Base-by-base conservation (phyloP, 1,284 basidiomycete genomes). In the Pisolithus thermaeus region DNA sequence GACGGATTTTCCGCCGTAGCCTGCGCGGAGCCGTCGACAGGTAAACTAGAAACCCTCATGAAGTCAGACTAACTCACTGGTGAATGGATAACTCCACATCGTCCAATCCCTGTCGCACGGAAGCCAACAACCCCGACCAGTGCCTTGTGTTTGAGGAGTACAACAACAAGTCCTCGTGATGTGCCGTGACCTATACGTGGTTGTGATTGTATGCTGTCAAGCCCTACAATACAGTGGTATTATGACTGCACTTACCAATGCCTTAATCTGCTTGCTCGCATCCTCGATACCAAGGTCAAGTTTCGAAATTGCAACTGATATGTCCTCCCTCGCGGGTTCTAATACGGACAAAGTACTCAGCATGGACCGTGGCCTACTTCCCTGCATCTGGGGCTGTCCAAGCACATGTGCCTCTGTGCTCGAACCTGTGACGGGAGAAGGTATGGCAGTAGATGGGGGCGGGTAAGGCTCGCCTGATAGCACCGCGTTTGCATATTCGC, bases 401-500 rank as follows among this genome's bases (percentile, higher is more conserved):
- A 41, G 39, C 11, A 7, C 9, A 22, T 23, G 39, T 41, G 39
- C 6, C 22, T 14, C 39, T 23, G 22, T 20, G 23, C 7, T 11
- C 27, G 42, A 14, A 7, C 23, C 12, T 14, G 27, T 7, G 4
- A 11, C 14, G 11, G n/a, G 38, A 11, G 41, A 25, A 14, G 41
- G 41, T 23, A 23, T n/a, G 41, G n/a, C 61, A 23, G 60, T 67
- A 7, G 57, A 52, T 16, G 62, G 40, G 1, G 60, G 53, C 45
- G 80, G 79, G 62, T 93, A 92, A 0, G 81, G 67, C 58, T 90
- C 84, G 25, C 89, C 87, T 9, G 90, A 84, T 22, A 96, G 77
- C 49, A 94, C 79, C 18, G 90, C 83, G 66, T 92, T 93, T 4
- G 92, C 92, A 65, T 94, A 95, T 50, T 89, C 85, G 64, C 91